A percentile compares a stretch with the other conserved stretches of the same genome.
phyloP scores from a whole-genome alignment of 2,329 filamentous ascomycete species.

The Ophiostoma sp. region DNA sequence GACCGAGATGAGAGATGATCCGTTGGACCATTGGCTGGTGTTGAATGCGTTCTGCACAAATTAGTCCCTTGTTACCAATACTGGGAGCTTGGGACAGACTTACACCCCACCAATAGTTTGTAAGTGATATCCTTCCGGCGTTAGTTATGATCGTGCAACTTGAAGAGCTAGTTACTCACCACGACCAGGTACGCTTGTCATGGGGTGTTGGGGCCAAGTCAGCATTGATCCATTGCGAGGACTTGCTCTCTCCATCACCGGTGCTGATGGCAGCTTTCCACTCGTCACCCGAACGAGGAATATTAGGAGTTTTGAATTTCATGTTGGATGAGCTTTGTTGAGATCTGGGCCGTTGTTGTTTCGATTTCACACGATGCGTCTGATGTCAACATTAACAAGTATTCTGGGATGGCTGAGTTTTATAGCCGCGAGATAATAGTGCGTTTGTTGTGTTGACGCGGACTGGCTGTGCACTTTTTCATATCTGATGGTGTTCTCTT shows the following conservation, averaged over 20 bases:
- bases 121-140: slow-evolving; percentile 20
- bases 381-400: too few species aligned
- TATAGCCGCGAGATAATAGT: too few species aligned
- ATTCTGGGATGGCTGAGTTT: too few species aligned
- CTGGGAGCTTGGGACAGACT: background rate
- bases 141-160: too few species aligned
- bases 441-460: too few species aligned
- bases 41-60: slow-evolving; percentile 22
- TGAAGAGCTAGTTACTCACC: background rate
- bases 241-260: slow-evolving; percentile 13
- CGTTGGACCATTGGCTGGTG: slow-evolving; percentile 24
- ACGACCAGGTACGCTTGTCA: slow-evolving; percentile 21
- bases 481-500: too few species aligned
- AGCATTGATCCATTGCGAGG: slow-evolving; percentile 25
- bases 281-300: slow-evolving; percentile 19
- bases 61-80: background rate
- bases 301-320: background rate
- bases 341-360: too few species aligned
- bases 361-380: too few species aligned
- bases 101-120: slow-evolving; percentile 25
- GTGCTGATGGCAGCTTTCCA: slow-evolving; percentile 23
- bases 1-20: slow-evolving; percentile 18
- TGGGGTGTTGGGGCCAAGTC: slow-evolving; percentile 22
- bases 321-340: slow-evolving; percentile 1
- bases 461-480: too few species aligned